Evolutionary conservation across 2,329 filamentous ascomycete species (phyloP), one percentile per base, ranked within the genome.

Genomic region (Exophiala alcalophila): DNA sequence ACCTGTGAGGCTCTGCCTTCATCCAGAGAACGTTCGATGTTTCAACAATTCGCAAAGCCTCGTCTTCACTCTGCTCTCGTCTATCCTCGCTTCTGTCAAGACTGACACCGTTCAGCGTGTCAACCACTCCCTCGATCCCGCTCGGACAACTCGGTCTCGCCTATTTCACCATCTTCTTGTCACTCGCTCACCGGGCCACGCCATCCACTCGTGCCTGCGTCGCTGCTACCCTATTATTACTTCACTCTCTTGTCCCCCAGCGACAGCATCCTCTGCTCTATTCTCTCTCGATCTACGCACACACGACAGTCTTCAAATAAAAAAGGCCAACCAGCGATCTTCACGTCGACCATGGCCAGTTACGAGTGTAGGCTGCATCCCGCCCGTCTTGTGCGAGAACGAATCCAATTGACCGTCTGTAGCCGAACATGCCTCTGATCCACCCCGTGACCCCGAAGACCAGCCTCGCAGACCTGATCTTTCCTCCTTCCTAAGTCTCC

Each of bases 401-500:
- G 3, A 32, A 12, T 9, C 19, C 20, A 7, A 25, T 33, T 49
- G 33, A 49, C 40, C 19, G 18, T 16, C 9, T 40, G 11, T 38
- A 57, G 55, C 49, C 35, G 55, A 57, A 45, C 55, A 57, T 44
- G 53, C 52, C 4, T 40, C 34, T 21, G 52, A 56, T 46, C 35
- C 41, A 12, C 43, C 50, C 21, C 36, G 39, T n/a, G 43, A 35
- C 30, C 15, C 28, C 6, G 32, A 45, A 16, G 30, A 37, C 26
- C 62, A 63, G 23, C 64, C 65, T 40, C 77, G 77, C 50, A 74
- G 78, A 37, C 80, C 80, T 19, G 80, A 83, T 60, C 72, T 83
- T 27, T 78, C 74, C 27, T 80, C 78, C 55, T 83, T 83, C 69
- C 81, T 81, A 66, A 71, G 73, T 44, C 74, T 76, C 30, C 74